Percentiles rank a stretch among this genome's conserved stretches.
These are phyloP conservation scores for Mycena alexandri DNA, from an alignment of 768 basidiomycete species.

Conservation along the genomic window DNA sequence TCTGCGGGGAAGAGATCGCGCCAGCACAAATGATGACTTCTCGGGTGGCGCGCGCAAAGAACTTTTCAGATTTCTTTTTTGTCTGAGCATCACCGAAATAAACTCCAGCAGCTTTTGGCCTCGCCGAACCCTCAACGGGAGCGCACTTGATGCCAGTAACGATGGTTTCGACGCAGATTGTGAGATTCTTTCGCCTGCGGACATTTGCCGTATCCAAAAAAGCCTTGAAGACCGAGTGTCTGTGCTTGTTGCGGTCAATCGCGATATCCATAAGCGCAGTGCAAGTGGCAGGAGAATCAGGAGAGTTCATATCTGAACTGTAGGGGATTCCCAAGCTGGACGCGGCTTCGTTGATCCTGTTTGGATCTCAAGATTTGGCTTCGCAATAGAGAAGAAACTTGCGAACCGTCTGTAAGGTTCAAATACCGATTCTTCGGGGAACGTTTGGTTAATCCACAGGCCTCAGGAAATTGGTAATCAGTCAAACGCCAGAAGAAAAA, in stretches of 20 bases:
- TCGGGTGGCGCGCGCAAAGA: too few relatives aligned
- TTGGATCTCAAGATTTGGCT: not conserved
- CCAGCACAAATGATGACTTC: conserved; percentile 13
- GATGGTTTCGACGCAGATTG: conserved; percentile 32
- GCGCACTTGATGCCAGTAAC: conserved; percentile 4
- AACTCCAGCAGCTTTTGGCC: not conserved
- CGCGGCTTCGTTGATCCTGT: conserved; percentile 20
- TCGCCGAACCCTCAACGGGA: too few relatives aligned
- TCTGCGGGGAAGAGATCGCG: conserved; percentile 7
- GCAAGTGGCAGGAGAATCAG: conserved; percentile 24
- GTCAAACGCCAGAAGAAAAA: too few relatives aligned
- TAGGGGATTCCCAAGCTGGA: conserved; percentile 35
- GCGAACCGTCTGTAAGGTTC: too few relatives aligned
- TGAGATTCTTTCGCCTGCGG: conserved; percentile 17
- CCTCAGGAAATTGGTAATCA: too few relatives aligned
- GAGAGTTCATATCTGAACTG: conserved; percentile 34
- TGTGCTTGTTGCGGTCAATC: conserved; percentile 27
- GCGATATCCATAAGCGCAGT: conserved; percentile 35
- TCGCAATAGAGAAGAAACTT: too few relatives aligned
- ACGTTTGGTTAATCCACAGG: too few relatives aligned
- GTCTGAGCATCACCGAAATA: not conserved
- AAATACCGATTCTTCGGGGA: too few relatives aligned
- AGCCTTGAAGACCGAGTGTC: conserved; percentile 39
- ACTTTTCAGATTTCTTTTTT: too few relatives aligned
- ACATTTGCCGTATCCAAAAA: conserved; percentile 35